Percentiles rank a stretch among this genome's conserved stretches.
Evolutionary conservation across 768 basidiomycete genomes (phyloP).

Genomic region (Sporobolomyces phaffii): DNA sequence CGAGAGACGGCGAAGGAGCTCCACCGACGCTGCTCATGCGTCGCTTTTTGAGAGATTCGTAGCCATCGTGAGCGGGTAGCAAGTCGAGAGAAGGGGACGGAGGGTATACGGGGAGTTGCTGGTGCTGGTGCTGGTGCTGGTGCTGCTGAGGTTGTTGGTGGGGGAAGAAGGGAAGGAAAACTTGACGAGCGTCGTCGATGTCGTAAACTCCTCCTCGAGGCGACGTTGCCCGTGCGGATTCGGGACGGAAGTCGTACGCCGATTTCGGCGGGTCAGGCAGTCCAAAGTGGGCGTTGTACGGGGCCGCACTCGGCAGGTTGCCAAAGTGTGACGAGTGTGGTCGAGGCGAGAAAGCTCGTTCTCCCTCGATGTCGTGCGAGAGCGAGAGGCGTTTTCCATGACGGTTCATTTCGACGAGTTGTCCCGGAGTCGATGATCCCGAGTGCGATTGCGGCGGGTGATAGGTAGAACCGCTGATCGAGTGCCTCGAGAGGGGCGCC

Average conservation of each 20-base stretch:
- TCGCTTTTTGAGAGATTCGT: slow-evolving; percentile 10
- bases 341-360: slow-evolving; percentile 6
- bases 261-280: slow-evolving; percentile 2
- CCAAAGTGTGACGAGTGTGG: background rate
- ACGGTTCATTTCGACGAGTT: slow-evolving; percentile 3
- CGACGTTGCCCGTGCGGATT: background rate
- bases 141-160: background rate
- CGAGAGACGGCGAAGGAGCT: background rate
- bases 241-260: slow-evolving; percentile 8
- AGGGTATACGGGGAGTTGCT: slow-evolving; percentile 1
- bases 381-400: slow-evolving; percentile 9
- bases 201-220: slow-evolving; percentile 22
- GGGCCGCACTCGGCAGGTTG: background rate
- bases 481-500: background rate
- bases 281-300: background rate
- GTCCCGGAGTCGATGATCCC: background rate
- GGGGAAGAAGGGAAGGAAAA: slow-evolving; percentile 18
- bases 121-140: background rate
- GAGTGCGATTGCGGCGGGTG: background rate
- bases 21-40: slow-evolving; percentile 3
- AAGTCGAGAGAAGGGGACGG: slow-evolving; percentile 5
- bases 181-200: slow-evolving; percentile 10
- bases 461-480: background rate
- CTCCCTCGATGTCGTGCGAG: slow-evolving; percentile 11
- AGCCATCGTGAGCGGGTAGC: slow-evolving; percentile 7